phyloP scores from a whole-genome alignment of 2,329 filamentous ascomycete species.

The Periconia sp. region DNA sequence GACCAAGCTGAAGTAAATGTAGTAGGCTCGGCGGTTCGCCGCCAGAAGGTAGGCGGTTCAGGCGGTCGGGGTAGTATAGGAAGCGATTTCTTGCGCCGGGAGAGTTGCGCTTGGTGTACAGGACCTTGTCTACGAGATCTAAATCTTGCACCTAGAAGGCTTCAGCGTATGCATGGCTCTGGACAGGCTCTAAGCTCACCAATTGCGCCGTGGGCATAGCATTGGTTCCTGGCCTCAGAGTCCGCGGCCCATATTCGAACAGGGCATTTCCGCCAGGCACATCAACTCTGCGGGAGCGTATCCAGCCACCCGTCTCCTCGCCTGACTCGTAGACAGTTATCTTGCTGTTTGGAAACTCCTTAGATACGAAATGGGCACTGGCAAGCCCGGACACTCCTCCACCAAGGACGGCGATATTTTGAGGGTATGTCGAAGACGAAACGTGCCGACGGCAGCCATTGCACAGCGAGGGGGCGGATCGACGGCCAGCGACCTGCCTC shows the following conservation, averaged over 20 bases:
- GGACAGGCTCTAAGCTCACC: constrained; percentile 55
- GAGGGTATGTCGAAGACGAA: constrained; percentile 31
- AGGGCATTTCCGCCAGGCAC: constrained; percentile 69
- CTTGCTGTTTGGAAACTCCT: constrained; percentile 68
- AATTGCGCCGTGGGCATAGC: constrained; percentile 73
- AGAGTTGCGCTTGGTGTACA: constrained; percentile 58
- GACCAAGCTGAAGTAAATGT: constrained; percentile 45
- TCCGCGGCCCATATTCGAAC: constrained; percentile 85
- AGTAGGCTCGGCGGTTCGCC: constrained; percentile 26
- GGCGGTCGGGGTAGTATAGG: constrained; percentile 86
- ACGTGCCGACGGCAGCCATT: constrained; percentile 24
- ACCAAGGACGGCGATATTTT: constrained; percentile 57
- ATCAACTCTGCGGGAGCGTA: constrained; percentile 69
- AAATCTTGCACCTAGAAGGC: constrained; percentile 62
- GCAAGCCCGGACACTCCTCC: constrained; percentile 60
- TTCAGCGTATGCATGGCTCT: constrained; percentile 9
- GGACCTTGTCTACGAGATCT: constrained; percentile 61
- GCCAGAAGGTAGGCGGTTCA: constrained; percentile 58
- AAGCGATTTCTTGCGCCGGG: constrained; percentile 70
- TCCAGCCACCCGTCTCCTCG: constrained; percentile 79
- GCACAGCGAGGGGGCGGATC: constrained; percentile 27
- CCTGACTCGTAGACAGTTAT: constrained; percentile 83
- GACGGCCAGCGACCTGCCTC: constrained; percentile 29
- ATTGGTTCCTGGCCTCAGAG: constrained; percentile 66
- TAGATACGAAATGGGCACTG: constrained; percentile 72